Percentiles rank a stretch among this genome's conserved stretches.
These are phyloP conservation scores for Corchorus capsularis DNA, from an alignment of 345 rosid genomes.

Conservation along the genomic window DNA sequence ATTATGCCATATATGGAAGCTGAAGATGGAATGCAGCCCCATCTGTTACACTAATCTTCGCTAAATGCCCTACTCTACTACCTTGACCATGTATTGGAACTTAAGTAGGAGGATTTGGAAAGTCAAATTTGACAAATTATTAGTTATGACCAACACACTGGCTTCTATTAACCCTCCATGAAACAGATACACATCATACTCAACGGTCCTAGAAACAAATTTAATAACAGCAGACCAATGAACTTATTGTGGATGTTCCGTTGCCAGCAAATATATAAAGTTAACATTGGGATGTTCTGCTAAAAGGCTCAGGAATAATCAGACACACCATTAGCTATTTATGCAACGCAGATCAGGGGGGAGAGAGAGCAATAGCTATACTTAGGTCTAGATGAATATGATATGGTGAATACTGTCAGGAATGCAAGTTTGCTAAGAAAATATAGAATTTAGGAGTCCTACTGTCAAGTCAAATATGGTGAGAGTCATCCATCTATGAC, in stretches of 20 bases:
- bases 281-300: not conserved
- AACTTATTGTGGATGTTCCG: not conserved
- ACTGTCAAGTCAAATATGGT: not conserved
- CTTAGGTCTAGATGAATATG: not conserved
- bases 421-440: not conserved
- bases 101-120: not conserved
- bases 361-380: not conserved
- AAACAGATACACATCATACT: not conserved
- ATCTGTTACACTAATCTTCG: not conserved
- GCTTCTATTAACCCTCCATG: constrained; percentile 1
- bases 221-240: not conserved
- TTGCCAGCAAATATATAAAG: not conserved
- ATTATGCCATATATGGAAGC: not conserved
- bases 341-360: not conserved
- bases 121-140: not conserved
- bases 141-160: not conserved
- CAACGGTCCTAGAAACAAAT: not conserved
- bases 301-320: constrained; percentile 1
- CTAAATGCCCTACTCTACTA: not conserved
- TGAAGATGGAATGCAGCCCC: not conserved
- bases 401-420: not conserved
- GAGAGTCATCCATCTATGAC: not conserved
- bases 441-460: not conserved
- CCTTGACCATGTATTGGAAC: not conserved
- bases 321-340: not conserved